Percentiles rank a stretch among this genome's conserved stretches.
These are phyloP conservation scores for Aegilops umbellulata DNA, from an alignment of 176 grass and related monocot genomes.

Conservation along the genomic window DNA sequence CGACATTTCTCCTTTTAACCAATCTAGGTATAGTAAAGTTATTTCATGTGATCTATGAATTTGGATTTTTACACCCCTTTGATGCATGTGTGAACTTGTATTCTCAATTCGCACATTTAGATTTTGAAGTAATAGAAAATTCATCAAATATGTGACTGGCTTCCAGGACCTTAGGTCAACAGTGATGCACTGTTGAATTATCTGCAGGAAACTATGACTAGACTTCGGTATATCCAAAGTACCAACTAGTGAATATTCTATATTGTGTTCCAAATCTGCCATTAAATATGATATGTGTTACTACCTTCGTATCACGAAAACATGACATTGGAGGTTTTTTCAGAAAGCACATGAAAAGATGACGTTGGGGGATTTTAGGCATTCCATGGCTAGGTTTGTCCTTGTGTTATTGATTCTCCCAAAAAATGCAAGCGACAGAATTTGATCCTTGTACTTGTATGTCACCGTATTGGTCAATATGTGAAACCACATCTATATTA, in stretches of 20 bases:
- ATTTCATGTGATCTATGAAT: background rate
- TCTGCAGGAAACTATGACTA: conserved; percentile 1
- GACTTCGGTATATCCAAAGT: background rate
- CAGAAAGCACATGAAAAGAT: background rate
- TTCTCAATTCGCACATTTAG: background rate
- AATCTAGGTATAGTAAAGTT: background rate
- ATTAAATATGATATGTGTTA: background rate
- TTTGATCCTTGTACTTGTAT: background rate
- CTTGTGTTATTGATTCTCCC: background rate
- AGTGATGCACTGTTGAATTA: background rate
- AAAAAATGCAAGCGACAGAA: background rate
- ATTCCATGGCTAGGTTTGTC: background rate
- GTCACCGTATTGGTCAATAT: background rate
- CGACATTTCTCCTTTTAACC: background rate
- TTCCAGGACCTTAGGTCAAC: conserved; percentile 10
- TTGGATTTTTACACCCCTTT: conserved; percentile 13
- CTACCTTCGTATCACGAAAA: background rate
- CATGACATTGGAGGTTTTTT: background rate
- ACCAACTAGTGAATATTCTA: background rate
- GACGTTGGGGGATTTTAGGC: background rate
- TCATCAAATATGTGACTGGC: background rate
- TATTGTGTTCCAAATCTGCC: background rate
- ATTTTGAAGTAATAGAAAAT: background rate
- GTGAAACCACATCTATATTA: background rate
- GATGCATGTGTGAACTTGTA: conserved; percentile 67